Evolutionary conservation across 345 rosid genomes (phyloP).

Genomic region (Orychophragmus violaceus): DNA sequence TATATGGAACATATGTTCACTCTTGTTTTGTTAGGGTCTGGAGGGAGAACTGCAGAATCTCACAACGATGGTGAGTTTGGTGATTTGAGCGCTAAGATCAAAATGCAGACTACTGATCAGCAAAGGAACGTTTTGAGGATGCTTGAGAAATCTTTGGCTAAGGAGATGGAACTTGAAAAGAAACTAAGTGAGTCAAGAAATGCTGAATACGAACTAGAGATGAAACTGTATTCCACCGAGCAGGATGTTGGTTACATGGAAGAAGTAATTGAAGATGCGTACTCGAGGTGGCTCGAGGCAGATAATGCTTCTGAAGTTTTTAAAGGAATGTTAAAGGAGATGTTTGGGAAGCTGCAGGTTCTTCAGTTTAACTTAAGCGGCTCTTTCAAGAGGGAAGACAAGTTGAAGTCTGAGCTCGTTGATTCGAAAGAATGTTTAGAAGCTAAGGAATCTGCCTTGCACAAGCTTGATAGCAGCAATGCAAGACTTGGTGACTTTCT

Average conservation of each 20-base stretch:
- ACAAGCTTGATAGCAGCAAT: conserved; percentile 46
- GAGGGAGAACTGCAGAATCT: conserved; percentile 25
- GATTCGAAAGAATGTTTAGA: conserved; percentile 42
- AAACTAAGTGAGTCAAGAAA: conserved; percentile 65
- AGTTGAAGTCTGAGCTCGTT: conserved; percentile 48
- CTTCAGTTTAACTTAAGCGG: conserved; percentile 62
- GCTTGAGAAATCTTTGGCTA: conserved; percentile 93
- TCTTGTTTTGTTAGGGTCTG: conserved; percentile 44
- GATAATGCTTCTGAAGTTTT: conserved; percentile 68
- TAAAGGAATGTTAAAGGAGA: conserved; percentile 61
- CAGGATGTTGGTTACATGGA: conserved; percentile 52
- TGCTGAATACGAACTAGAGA: conserved; percentile 47
- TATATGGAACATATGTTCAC: too few species aligned
- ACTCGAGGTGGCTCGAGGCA: conserved; percentile 57
- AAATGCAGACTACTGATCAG: conserved; percentile 78
- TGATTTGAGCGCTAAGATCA: conserved; percentile 41
- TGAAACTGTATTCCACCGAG: conserved; percentile 46
- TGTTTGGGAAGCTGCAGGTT: conserved; percentile 57
- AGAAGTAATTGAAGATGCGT: conserved; percentile 56
- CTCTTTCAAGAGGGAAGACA: conserved; percentile 48
- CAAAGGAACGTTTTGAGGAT: conserved; percentile 72
- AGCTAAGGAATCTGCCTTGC: conserved; percentile 45
- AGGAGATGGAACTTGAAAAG: conserved; percentile 87
- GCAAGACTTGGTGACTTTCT: conserved; percentile 39
- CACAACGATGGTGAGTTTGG: conserved; percentile 39